Evolutionary conservation across 2,329 filamentous ascomycete species (phyloP).

Genomic region (Chaetothyriales sp.): DNA sequence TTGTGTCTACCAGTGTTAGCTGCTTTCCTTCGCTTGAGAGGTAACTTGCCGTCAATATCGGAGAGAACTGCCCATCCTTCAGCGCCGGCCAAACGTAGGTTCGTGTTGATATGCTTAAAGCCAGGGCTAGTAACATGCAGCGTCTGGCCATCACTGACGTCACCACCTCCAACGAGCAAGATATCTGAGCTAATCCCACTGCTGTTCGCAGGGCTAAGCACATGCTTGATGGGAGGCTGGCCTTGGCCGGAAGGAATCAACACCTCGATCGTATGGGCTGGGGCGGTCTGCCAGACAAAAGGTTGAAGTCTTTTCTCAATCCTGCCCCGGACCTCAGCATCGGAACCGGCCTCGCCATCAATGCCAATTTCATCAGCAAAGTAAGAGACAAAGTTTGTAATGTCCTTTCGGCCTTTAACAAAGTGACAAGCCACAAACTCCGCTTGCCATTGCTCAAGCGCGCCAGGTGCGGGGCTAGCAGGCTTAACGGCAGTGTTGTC

Average conservation of each 20-base stretch:
- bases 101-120: conserved; percentile 45
- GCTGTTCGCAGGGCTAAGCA: conserved; percentile 54
- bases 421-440: conserved; percentile 79
- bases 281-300: conserved; percentile 63
- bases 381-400: conserved; percentile 55
- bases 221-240: conserved; percentile 28
- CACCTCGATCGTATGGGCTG: conserved; percentile 54
- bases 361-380: conserved; percentile 59
- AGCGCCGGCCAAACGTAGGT: conserved; percentile 59
- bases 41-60: conserved; percentile 72
- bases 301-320: conserved; percentile 46
- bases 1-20: background rate
- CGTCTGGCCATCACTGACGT: conserved; percentile 36
- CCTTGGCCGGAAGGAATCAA: conserved; percentile 32
- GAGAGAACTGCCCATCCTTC: conserved; percentile 78
- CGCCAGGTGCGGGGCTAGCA: conserved; percentile 23
- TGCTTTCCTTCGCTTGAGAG: background rate
- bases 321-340: conserved; percentile 46
- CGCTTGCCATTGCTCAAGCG: conserved; percentile 51
- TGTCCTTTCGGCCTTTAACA: conserved; percentile 51
- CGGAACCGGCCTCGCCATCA: conserved; percentile 38
- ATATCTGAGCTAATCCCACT: conserved; percentile 60
- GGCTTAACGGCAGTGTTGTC: conserved; percentile 72
- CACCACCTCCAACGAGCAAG: conserved; percentile 37
- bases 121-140: conserved; percentile 33